phyloP scores from a whole-genome alignment of 345 rosid species.

The Moringa oleifera region DNA sequence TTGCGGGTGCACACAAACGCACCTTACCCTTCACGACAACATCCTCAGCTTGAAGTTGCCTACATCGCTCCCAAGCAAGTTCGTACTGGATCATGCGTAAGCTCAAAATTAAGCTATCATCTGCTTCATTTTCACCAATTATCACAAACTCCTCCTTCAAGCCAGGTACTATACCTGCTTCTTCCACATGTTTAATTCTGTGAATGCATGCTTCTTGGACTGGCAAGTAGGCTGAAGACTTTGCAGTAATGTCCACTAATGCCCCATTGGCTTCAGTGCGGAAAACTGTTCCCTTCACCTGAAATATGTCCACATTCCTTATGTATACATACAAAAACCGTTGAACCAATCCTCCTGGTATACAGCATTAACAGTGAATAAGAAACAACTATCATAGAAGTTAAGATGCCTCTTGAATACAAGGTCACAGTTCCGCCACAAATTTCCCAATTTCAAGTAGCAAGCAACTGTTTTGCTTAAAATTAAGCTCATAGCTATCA shows the following conservation, averaged over 20 bases:
- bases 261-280: conserved; percentile 70
- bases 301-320: conserved; percentile 3
- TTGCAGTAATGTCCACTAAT: conserved; percentile 77
- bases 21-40: conserved; percentile 88
- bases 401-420: no score
- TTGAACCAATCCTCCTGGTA: neutral
- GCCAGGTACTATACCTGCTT: conserved; percentile 87
- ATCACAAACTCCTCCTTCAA: conserved; percentile 74
- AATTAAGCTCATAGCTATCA: neutral
- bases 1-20: conserved; percentile 11
- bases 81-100: conserved; percentile 62
- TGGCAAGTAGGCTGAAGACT: conserved; percentile 76
- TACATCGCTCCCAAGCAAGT: conserved; percentile 95
- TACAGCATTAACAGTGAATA: no score
- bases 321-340: neutral
- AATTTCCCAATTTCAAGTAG: neutral
- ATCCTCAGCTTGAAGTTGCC: conserved; percentile 98
- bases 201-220: conserved; percentile 80
- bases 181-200: conserved; percentile 65
- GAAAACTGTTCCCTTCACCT: conserved; percentile 90
- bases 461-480: no score
- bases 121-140: conserved; percentile 72
- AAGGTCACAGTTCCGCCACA: neutral
- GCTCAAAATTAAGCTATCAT: conserved; percentile 85
- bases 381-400: no score